These are phyloP conservation scores for Cladorrhinum sp. DNA, from an alignment of 2,329 filamentous ascomycete genomes.

Conservation along the genomic window DNA sequence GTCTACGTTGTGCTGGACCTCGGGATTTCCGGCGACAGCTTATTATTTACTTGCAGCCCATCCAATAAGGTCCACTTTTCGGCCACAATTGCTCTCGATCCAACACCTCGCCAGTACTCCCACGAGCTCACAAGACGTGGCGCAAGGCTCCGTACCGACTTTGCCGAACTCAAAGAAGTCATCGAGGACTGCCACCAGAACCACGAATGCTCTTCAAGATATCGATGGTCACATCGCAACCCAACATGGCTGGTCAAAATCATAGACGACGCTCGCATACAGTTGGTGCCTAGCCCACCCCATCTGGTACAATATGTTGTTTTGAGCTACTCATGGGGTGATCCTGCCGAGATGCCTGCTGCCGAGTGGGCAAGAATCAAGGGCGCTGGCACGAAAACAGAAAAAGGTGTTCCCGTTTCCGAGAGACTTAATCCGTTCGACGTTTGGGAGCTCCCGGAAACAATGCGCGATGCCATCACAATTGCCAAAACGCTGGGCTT, in stretches of 20 bases:
- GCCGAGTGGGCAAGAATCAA: conserved; percentile 28
- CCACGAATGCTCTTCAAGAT: conserved; percentile 27
- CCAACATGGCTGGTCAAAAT: conserved; percentile 29
- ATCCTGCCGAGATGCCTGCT: conserved; percentile 25
- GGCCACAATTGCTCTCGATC: conserved; percentile 20
- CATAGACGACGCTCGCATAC: conserved; percentile 14
- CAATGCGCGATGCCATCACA: conserved; percentile 27
- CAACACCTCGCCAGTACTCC: not conserved
- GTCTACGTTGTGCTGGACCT: conserved; percentile 20
- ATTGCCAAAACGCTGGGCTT: conserved; percentile 24
- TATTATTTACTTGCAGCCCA: conserved; percentile 19
- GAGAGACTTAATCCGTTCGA: conserved; percentile 25
- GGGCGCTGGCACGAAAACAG: conserved; percentile 25
- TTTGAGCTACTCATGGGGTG: conserved; percentile 30
- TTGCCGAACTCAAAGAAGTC: conserved; percentile 19
- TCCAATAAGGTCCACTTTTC: conserved; percentile 15
- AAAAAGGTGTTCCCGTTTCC: conserved; percentile 24
- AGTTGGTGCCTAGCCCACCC: conserved; percentile 19
- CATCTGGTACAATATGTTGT: conserved; percentile 26
- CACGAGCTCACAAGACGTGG: not conserved
- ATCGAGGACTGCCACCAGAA: conserved; percentile 25
- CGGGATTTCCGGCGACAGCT: conserved; percentile 13
- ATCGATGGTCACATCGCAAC: conserved; percentile 27
- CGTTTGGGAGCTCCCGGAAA: conserved; percentile 22
- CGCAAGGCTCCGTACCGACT: conserved; percentile 19